A percentile compares a stretch with the other conserved stretches of the same genome.
phyloP scores from a whole-genome alignment of 768 basidiomycete genomes.

The Suillus subalutaceus region DNA sequence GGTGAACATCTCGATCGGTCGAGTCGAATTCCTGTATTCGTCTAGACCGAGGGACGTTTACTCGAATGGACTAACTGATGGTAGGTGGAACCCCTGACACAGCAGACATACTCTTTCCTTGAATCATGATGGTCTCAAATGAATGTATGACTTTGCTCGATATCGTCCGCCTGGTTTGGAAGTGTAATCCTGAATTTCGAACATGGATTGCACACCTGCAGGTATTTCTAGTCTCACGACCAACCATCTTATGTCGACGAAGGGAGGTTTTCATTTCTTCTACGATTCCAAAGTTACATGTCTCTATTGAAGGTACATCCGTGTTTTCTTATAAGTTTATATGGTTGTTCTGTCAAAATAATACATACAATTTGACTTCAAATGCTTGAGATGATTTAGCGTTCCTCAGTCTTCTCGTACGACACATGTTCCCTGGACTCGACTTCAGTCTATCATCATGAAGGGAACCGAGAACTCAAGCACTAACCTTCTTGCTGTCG shows the following conservation, averaged over 20 bases:
- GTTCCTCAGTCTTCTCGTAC: slow-evolving; percentile 25
- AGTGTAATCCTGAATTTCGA: slow-evolving; percentile 20
- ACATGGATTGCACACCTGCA: background rate
- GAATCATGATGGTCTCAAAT: slow-evolving; percentile 39
- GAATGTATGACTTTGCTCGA: slow-evolving; percentile 28
- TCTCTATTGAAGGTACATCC: slow-evolving; percentile 1
- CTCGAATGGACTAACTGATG: slow-evolving; percentile 26
- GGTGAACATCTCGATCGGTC: slow-evolving; percentile 5
- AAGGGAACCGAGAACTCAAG: background rate
- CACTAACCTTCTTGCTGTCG: slow-evolving; percentile 36
- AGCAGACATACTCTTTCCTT: slow-evolving; percentile 35
- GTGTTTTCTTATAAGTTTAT: background rate
- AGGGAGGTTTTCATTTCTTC: background rate
- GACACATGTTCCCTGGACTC: slow-evolving; percentile 22
- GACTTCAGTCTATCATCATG: background rate
- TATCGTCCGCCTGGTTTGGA: slow-evolving; percentile 29
- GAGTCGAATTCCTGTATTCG: slow-evolving; percentile 8
- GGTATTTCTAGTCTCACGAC: background rate
- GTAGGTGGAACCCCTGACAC: slow-evolving; percentile 29
- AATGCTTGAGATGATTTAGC: background rate
- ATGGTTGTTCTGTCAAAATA: background rate
- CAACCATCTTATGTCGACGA: background rate
- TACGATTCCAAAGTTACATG: background rate
- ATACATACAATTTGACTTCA: background rate
- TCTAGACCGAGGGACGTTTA: slow-evolving; percentile 38